Percentiles rank a stretch among this genome's conserved stretches.
These are phyloP conservation scores for Purshia tridentata DNA, from an alignment of 306 rosid species.

Conservation along the genomic window DNA sequence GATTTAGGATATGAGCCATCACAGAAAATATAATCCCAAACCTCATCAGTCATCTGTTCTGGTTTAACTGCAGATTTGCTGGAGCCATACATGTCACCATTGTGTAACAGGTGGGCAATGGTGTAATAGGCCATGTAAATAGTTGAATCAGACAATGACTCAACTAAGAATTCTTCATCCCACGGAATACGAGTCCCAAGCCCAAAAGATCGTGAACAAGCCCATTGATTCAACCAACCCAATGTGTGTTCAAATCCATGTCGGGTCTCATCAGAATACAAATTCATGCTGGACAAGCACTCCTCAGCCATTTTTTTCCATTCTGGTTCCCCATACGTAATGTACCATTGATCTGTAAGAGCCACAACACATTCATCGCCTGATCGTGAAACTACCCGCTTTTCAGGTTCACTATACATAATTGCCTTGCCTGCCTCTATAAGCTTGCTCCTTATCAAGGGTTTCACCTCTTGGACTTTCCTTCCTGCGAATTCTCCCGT, in stretches of 20 bases:
- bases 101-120: constrained; percentile 67
- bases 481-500: constrained; percentile 68
- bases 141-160: constrained; percentile 89
- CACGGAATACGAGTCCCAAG: constrained; percentile 92
- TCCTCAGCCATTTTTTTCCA: constrained; percentile 81
- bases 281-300: constrained; percentile 67
- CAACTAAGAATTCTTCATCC: constrained; percentile 84
- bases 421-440: constrained; percentile 74
- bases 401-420: constrained; percentile 84
- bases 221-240: constrained; percentile 93
- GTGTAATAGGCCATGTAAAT: constrained; percentile 96
- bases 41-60: constrained; percentile 75
- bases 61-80: constrained; percentile 54
- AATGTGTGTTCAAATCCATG: constrained; percentile 92
- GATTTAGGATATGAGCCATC: constrained; percentile 62
- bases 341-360: constrained; percentile 92
- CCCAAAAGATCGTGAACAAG: constrained; percentile 93
- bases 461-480: constrained; percentile 71
- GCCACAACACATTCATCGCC: constrained; percentile 96
- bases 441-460: constrained; percentile 61
- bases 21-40: constrained; percentile 80
- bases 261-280: constrained; percentile 71
- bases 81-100: constrained; percentile 71
- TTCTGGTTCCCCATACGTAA: constrained; percentile 80
- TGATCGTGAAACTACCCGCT: constrained; percentile 72